These are phyloP conservation scores for Pistacia integerrima DNA, from an alignment of 345 rosid species.

Conservation along the genomic window DNA sequence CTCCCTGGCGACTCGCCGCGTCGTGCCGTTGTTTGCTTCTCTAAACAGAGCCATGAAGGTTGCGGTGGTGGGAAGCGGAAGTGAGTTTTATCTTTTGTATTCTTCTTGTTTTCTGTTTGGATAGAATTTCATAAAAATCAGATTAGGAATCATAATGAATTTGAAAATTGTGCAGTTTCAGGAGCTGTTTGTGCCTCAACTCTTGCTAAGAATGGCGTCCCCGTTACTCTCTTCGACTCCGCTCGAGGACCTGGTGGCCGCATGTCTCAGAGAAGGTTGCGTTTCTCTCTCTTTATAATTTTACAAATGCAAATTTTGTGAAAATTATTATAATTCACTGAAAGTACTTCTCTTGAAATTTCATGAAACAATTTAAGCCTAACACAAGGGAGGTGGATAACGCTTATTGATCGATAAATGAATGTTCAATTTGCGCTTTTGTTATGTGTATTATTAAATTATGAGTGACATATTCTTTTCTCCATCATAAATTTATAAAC, in stretches of 20 bases:
- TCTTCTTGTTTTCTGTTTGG: background rate
- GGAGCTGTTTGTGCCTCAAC: slow-evolving; percentile 91
- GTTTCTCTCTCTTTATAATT: background rate
- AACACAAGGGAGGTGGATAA: too few relatives aligned
- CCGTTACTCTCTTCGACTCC: slow-evolving; percentile 79
- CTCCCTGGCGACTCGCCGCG: too few relatives aligned
- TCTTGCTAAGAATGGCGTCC: slow-evolving; percentile 63
- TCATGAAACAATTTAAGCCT: too few relatives aligned
- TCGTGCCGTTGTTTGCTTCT: too few relatives aligned
- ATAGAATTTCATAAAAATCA: background rate
- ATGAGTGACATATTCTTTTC: too few relatives aligned
- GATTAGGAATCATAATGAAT: background rate
- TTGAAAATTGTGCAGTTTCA: slow-evolving; percentile 45
- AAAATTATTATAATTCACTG: background rate
- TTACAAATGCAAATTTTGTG: background rate
- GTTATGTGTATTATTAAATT: too few relatives aligned
- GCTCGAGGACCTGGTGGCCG: slow-evolving; percentile 91
- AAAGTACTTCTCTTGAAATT: too few relatives aligned
- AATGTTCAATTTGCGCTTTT: too few relatives aligned
- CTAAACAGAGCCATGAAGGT: slow-evolving; percentile 29
- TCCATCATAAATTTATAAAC: too few relatives aligned
- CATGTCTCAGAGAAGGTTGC: slow-evolving; percentile 84
- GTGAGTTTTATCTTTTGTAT: slow-evolving; percentile 31
- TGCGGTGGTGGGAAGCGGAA: slow-evolving; percentile 83
- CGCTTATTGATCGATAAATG: too few relatives aligned